Evolutionary conservation across 129 eudicot species (phyloP), one percentile per base, ranked within the genome.

Genomic region (Helichrysum umbraculigerum): DNA sequence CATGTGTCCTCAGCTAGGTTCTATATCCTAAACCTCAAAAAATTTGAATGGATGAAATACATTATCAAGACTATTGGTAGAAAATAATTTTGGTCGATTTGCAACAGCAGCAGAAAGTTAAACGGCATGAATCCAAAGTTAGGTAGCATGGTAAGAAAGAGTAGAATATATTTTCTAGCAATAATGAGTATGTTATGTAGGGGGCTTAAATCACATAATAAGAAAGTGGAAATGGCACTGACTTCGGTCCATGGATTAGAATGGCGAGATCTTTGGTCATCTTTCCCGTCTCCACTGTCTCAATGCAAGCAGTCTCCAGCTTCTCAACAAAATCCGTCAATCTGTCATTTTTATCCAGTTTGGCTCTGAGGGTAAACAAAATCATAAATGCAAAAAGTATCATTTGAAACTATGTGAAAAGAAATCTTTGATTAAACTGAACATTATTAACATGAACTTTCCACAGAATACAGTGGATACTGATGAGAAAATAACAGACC

Each of bases 221-320:
- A 74, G 58, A 79, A 61, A 34, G 54, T 50, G 32, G 20, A 42
- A 28, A 39, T 28, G 28, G 29, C 64, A 82, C 91, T 54, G 67
- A 94, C 98, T 89, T 94, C 71, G 87, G 88, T 50, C 98, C 96
- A 60, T 94, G 98, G 77, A 84, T 77, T 52, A 94, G 79, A 68
- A 91, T 74, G 22, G 98, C 98, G 68, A 94, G 96, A 86, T 94
- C 98, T 83, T 93, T 94, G n/a, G 98, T 94, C 98, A 94, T 94
- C 80, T 87, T 94, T 66, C 97, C 98, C 7, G 97, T 81, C 75
- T 94, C 98, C 17, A 94, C 96, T 62, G 98, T 91, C 81, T 83
- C 98, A 25, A 88, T 76, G 76, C 98, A 94, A 19, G 97, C 93
- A 17, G 64, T 68, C 81, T 94, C 98, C 63, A 94, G 88, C 77